These are phyloP conservation scores for Nemania diffusa DNA, from an alignment of 2,329 filamentous ascomycete species.

Conservation along the genomic window DNA sequence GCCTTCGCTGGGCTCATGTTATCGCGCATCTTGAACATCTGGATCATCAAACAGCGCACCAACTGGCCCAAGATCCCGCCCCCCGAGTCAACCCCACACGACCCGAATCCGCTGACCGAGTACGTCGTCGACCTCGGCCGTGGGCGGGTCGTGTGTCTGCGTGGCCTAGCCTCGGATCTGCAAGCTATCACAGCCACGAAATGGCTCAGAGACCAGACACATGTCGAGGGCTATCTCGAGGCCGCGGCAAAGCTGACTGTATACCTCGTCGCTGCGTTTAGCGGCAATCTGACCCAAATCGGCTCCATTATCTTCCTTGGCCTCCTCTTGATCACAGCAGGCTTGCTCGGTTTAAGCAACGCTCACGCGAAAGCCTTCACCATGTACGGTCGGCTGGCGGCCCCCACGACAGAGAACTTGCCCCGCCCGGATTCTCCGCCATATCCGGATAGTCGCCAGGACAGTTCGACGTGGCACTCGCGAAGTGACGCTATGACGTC, in stretches of 20 bases:
- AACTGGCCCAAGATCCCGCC: conserved; percentile 29
- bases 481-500: conserved; percentile 38
- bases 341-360: conserved; percentile 65
- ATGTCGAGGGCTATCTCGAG: conserved; percentile 62
- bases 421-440: conserved; percentile 32
- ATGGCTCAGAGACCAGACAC: conserved; percentile 65
- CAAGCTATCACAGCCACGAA: conserved; percentile 67
- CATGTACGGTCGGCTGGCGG: conserved; percentile 62
- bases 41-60: conserved; percentile 64
- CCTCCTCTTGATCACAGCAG: conserved; percentile 63
- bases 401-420: conserved; percentile 48
- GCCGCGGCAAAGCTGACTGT: conserved; percentile 66
- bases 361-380: conserved; percentile 57
- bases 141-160: conserved; percentile 62
- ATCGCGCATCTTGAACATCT: conserved; percentile 66
- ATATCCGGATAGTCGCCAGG: conserved; percentile 40
- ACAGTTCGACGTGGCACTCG: conserved; percentile 39
- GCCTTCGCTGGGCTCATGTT: conserved; percentile 61
- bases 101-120: conserved; percentile 51
- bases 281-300: conserved; percentile 64
- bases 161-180: conserved; percentile 65
- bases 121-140: conserved; percentile 64
- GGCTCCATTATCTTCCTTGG: conserved; percentile 63
- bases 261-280: conserved; percentile 65
- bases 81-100: conserved; percentile 28